Conservation (phyloP, 73 alveolate genomes). For the Loxodes magnus region DNA sequence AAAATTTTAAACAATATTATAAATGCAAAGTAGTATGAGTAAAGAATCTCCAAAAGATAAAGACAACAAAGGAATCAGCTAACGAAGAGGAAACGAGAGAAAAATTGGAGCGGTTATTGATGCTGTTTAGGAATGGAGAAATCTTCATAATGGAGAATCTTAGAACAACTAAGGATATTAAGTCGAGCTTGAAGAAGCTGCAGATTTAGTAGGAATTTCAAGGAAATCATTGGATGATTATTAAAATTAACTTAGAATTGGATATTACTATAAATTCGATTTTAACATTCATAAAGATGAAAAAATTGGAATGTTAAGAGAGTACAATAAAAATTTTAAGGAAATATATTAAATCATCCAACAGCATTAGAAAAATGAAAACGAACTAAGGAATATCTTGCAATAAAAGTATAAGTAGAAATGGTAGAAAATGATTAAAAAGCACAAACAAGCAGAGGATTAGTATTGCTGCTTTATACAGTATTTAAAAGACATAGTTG, state of each 20-base stretch:
- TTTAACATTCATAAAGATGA: slow-evolving; percentile 93
- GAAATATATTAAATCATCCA: not conserved
- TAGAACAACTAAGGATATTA: slow-evolving; percentile 47
- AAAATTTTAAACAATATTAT: too few species aligned
- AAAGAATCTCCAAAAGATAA: too few species aligned
- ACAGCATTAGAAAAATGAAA: not conserved
- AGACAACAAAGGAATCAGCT: slow-evolving; percentile 11
- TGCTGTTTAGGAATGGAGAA: slow-evolving; percentile 89
- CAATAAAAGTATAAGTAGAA: too few species aligned
- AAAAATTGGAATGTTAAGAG: slow-evolving; percentile 88
- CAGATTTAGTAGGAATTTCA: slow-evolving; percentile 71
- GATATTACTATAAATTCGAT: slow-evolving; percentile 83
- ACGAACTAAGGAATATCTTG: not conserved
- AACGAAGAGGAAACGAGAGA: slow-evolving; percentile 86
- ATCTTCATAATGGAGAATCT: slow-evolving; percentile 78
- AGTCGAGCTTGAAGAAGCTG: slow-evolving; percentile 83
- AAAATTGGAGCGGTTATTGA: slow-evolving; percentile 88
- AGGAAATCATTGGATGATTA: slow-evolving; percentile 90
- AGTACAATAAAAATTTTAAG: slow-evolving; percentile 72
- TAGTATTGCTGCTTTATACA: too few species aligned
- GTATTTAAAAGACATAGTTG: too few species aligned
- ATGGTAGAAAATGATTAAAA: too few species aligned
- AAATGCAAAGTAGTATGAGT: too few species aligned
- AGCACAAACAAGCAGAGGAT: too few species aligned
- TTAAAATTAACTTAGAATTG: slow-evolving; percentile 64